Percentiles rank a stretch among this genome's conserved stretches.
Evolutionary conservation across 805 yeast genomes (phyloP).

Genomic region (Candida pini): DNA sequence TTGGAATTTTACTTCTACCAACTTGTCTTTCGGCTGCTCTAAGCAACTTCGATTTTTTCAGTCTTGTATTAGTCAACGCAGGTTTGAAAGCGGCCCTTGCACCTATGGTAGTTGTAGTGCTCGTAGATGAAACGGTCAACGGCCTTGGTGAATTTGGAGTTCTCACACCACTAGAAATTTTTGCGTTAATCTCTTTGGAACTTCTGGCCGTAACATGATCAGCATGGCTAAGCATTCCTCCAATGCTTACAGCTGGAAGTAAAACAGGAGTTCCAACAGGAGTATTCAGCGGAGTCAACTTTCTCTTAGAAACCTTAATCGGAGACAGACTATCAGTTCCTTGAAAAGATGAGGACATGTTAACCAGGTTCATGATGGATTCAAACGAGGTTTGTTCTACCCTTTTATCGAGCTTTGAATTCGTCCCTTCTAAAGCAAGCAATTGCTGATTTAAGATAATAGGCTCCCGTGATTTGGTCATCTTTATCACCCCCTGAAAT

Average conservation of each 20-base stretch:
- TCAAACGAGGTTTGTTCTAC: background rate
- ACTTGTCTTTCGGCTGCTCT: constrained; percentile 18
- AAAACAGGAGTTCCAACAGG: constrained; percentile 5
- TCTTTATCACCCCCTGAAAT: constrained; percentile 22
- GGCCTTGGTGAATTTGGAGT: background rate
- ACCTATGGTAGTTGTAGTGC: background rate
- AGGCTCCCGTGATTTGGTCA: constrained; percentile 29
- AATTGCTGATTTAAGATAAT: constrained; percentile 13
- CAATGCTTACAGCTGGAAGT: constrained; percentile 1
- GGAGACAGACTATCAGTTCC: constrained; percentile 1
- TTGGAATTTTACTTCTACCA: constrained; percentile 3
- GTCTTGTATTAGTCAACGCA: constrained; percentile 6
- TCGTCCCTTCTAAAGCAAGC: constrained; percentile 2
- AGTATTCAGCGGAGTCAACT: constrained; percentile 2
- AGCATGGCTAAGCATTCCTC: background rate
- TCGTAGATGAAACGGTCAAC: background rate
- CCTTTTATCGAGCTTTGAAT: background rate
- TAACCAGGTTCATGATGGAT: background rate
- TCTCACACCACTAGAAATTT: background rate
- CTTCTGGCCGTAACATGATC: background rate
- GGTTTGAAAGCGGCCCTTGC: background rate
- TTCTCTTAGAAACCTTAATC: constrained; percentile 4
- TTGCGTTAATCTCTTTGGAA: background rate
- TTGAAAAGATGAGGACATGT: background rate
- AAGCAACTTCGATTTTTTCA: constrained; percentile 16